These are phyloP conservation scores for Kwoniella botswanensis DNA, from an alignment of 768 basidiomycete species.

Conservation along the genomic window DNA sequence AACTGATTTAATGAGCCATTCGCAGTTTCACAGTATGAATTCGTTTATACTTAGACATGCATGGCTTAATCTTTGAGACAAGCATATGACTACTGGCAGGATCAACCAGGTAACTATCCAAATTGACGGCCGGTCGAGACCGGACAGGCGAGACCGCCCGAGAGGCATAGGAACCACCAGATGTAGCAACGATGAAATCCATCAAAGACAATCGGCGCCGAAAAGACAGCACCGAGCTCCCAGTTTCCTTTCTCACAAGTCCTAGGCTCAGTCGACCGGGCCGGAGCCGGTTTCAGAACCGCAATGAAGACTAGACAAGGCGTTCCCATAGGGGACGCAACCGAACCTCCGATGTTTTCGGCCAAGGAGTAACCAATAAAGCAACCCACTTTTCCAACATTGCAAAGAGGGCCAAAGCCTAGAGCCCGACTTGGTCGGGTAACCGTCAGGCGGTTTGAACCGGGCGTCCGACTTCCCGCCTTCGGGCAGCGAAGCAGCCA, in stretches of 20 bases:
- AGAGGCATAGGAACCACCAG: not conserved
- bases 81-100: conserved; percentile 84
- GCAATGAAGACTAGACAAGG: conserved; percentile 57
- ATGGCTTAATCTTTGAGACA: conserved; percentile 84
- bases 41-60: conserved; percentile 79
- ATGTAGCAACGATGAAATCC: not conserved
- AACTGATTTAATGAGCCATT: conserved; percentile 84
- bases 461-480: not conserved
- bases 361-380: conserved; percentile 59
- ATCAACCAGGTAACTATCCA: conserved; percentile 83
- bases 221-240: conserved; percentile 51
- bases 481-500: too few species aligned
- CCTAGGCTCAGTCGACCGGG: conserved; percentile 58
- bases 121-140: not conserved
- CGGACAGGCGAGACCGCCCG: conserved; percentile 25
- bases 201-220: not conserved
- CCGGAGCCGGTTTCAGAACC: conserved; percentile 55
- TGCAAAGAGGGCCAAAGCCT: conserved; percentile 23
- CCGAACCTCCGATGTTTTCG: conserved; percentile 57
- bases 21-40: conserved; percentile 76
- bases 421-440: not conserved
- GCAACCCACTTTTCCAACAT: conserved; percentile 56
- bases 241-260: conserved; percentile 63
- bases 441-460: not conserved
- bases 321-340: conserved; percentile 36